Conservation (phyloP, 768 basidiomycete species). For the Lactarius pseudohatsudake region DNA sequence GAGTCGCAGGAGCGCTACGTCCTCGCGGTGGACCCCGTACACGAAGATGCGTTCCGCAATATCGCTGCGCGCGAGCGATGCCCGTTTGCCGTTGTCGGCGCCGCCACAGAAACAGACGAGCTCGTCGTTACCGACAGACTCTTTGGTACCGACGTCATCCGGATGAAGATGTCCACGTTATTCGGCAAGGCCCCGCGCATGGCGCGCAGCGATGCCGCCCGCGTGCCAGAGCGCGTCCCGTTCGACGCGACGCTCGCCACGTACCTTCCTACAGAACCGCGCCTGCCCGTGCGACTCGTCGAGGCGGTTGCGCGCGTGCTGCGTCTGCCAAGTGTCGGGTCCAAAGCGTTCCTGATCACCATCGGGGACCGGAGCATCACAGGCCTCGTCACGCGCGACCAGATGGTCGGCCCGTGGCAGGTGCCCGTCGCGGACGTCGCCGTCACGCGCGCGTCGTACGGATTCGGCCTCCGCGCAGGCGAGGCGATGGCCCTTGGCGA, state of each 20-base stretch:
- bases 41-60: conserved; percentile 60
- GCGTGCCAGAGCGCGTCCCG: conserved; percentile 39
- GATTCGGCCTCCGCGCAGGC: conserved; percentile 78
- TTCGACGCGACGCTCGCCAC: conserved; percentile 74
- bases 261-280: conserved; percentile 54
- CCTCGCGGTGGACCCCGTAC: conserved; percentile 74
- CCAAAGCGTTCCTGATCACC: conserved; percentile 97
- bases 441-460: conserved; percentile 91
- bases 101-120: conserved; percentile 77
- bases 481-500: conserved; percentile 99
- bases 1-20: conserved; percentile 98
- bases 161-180: conserved; percentile 89
- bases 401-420: conserved; percentile 99
- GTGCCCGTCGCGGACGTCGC: conserved; percentile 97
- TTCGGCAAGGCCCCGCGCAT: conserved; percentile 97
- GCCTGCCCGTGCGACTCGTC: conserved; percentile 50
- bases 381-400: conserved; percentile 92
- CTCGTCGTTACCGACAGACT: conserved; percentile 89
- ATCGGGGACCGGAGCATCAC: conserved; percentile 96
- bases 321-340: conserved; percentile 87
- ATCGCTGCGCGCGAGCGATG: conserved; percentile 89
- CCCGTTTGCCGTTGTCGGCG: conserved; percentile 90
- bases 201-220: conserved; percentile 65
- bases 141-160: conserved; percentile 75
- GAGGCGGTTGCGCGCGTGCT: conserved; percentile 80